Evolutionary conservation across 2,329 filamentous ascomycete species (phyloP).

Genomic region (Aulographum hederae): DNA sequence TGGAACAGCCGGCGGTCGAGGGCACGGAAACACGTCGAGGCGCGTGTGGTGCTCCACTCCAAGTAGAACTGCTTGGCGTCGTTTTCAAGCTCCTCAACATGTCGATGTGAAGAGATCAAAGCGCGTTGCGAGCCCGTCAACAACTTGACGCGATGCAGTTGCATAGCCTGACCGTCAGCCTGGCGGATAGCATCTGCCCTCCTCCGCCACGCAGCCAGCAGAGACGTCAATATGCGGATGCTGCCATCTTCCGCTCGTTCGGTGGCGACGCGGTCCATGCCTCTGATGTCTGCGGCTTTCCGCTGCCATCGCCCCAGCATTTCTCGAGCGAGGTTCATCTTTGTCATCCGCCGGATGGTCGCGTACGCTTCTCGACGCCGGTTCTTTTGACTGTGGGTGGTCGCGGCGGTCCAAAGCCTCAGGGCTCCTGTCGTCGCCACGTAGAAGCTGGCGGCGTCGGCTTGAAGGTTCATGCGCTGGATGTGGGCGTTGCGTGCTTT

Average conservation of each 20-base stretch:
- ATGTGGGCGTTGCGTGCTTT: constrained; percentile 22
- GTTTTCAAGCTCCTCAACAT: constrained; percentile 13
- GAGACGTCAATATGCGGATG: neutral
- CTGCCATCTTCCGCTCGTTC: neutral
- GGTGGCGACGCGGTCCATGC: neutral
- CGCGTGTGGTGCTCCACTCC: constrained; percentile 13
- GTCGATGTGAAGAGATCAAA: neutral
- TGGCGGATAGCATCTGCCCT: neutral
- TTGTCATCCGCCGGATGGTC: constrained; percentile 31
- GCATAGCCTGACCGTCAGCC: neutral
- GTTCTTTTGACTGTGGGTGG: constrained; percentile 29
- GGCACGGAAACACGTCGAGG: constrained; percentile 26
- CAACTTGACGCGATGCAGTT: neutral
- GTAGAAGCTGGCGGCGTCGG: constrained; percentile 37
- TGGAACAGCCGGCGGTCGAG: constrained; percentile 41
- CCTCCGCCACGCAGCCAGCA: neutral
- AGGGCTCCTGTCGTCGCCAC: constrained; percentile 30
- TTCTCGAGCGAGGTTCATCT: constrained; percentile 31
- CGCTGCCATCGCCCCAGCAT: constrained; percentile 1
- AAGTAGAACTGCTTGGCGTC: constrained; percentile 28
- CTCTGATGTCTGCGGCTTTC: neutral
- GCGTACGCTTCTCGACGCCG: constrained; percentile 38
- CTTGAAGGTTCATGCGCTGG: constrained; percentile 31
- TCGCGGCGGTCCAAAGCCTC: constrained; percentile 32
- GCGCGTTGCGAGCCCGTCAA: neutral